Base-by-base conservation (phyloP, 202 grass and related monocot genomes). In the Alloteropsis angusta region DNA sequence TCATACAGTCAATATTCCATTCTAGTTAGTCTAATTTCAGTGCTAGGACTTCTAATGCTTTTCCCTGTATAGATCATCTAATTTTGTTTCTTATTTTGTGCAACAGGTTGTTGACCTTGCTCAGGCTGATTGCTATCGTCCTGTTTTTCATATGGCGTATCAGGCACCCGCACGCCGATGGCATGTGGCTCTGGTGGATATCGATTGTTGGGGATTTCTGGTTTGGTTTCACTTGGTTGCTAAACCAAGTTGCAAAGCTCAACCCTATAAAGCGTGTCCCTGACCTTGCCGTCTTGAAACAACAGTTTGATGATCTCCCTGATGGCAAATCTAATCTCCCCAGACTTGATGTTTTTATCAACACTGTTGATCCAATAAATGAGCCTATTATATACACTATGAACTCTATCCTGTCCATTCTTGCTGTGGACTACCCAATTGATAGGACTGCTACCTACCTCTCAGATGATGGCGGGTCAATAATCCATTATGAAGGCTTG, bases 121-220 rank as follows among this genome's bases (percentile, higher is more conserved):
- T 91, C 42, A 92, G 93, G 70, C 58, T 97, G 65, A 30, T 76
- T 76, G 84, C 84, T 14, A 88, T 97, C 58, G 16, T 83, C 56
- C 71, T 93, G 8, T 97, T 93, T 77, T 92, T 97, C 48, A 30
- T 75, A 60, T 97, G 93, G 93, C 90, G 93, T 64, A 30, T 93
- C 30, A 76, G 43, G 30, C 86, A 93, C 48, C 86, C 84, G 13
- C 75, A 93, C 0, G 75, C 92, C 0, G 93, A 97, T 37, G 90
- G 78, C 8, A 82, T 93, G 72, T 97, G 90, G 86, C 84, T 97
- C 12, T 97, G 93, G 93, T 90, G 90, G 80, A 93, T 97, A 81
- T 97, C 93, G 0, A 78, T 97, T 1, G 79, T 97, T 21, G 92
- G 93, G 4, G 93, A 97, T 80, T 57, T 97, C 43, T 97, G 93